Base-by-base conservation (phyloP, 495 filamentous ascomycete genomes). In the Xylaria palmicola region DNA sequence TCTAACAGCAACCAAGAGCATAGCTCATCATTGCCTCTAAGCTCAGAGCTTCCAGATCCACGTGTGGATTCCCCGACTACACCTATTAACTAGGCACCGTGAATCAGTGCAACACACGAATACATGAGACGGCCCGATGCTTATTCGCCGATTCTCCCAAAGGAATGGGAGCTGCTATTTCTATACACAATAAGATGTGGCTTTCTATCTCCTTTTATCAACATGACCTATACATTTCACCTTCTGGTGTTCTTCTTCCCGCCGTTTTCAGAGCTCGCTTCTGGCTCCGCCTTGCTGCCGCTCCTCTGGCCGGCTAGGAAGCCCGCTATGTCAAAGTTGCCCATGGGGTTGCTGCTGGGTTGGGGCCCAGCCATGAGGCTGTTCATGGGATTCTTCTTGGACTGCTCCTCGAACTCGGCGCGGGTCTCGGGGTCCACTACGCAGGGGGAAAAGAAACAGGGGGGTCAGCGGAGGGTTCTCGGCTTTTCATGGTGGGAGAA, bases 401-500 rank as follows among this genome's bases (percentile, higher is more conserved):
- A 91, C 58, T 91, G 87, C 70, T 92, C 88, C 70, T 97, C 91
- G 72, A 93, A 95, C 75, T 98, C 95, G 65, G 88, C 90, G 59
- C 86, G 85, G 78, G 90, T 90, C 74, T 98, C 94, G 17, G 91
- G 91, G 69, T 98, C 94, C 93, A 98, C 93, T 97, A 66, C 43
- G n/a, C n/a, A n/a, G 48, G 45, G 41, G 45, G 56, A 55, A 40
- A 30, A 47, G 36, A n/a, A 50, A 56, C 54, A 37, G 52, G 50
- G 52, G 49, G 34, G 34, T 51, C 12, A 32, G n/a, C 20, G 20
- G 9, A 45, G 5, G 30, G 24, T 41, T 30, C 39, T 30, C 20
- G 37, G 36, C 6, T 22, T 55, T 5, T 5, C 4, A 2, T 13
- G 41, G 45, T 53, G 51, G 37, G 39, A 43, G 45, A n/a, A 34